A percentile compares a stretch with the other conserved stretches of the same genome.
phyloP scores from a whole-genome alignment of 106 monocot genomes.

The Alisma plantagoaquatica region DNA sequence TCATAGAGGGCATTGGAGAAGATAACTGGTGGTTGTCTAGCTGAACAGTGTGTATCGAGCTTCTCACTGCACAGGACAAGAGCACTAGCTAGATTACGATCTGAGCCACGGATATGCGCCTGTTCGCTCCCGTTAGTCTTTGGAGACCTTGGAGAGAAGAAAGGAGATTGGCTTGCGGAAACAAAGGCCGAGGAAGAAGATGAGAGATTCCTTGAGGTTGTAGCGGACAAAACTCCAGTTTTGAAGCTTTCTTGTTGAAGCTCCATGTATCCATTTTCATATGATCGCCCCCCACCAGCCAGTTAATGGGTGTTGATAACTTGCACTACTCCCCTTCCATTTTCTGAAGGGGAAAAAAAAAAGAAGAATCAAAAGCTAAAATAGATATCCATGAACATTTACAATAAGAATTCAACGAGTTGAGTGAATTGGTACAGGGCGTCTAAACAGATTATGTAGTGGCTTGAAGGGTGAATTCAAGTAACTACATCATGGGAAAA shows the following conservation, averaged over 20 bases:
- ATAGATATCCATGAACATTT: too few species aligned
- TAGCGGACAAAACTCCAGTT: constrained; percentile 32
- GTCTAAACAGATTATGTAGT: too few species aligned
- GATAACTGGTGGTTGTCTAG: neutral
- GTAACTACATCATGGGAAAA: too few species aligned
- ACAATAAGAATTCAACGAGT: too few species aligned
- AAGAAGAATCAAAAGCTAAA: too few species aligned
- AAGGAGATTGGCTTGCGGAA: constrained; percentile 89
- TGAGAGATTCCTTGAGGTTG: constrained; percentile 53
- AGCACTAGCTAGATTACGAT: constrained; percentile 10
- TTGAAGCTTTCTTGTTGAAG: constrained; percentile 91
- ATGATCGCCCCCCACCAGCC: constrained; percentile 4
- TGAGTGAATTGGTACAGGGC: too few species aligned
- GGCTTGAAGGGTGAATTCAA: too few species aligned
- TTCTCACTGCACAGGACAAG: constrained; percentile 6
- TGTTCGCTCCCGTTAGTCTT: constrained; percentile 15
- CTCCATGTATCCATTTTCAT: constrained; percentile 96
- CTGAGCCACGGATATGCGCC: constrained; percentile 1
- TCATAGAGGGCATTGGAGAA: constrained; percentile 13
- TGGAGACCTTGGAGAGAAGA: constrained; percentile 82
- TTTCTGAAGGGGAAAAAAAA: too few species aligned
- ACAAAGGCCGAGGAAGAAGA: constrained; percentile 95
- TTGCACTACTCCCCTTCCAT: too few species aligned
- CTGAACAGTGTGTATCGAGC: neutral
- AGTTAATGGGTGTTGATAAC: too few species aligned